A percentile compares a stretch with the other conserved stretches of the same genome.
These are phyloP conservation scores for Trametes gibbosa DNA, from an alignment of 768 basidiomycete species.

Conservation along the genomic window DNA sequence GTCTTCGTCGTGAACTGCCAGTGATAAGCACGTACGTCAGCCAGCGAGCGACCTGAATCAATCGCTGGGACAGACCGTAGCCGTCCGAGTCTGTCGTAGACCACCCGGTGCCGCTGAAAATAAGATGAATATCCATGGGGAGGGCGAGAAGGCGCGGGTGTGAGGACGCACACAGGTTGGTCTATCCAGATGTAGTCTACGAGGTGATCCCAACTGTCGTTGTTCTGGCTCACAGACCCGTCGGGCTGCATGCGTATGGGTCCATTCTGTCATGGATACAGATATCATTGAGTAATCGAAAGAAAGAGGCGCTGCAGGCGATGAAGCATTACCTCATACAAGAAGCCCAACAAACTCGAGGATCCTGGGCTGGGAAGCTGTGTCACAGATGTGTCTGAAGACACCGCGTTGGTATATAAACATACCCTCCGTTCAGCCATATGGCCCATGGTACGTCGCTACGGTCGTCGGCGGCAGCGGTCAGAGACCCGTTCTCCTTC, in stretches of 20 bases:
- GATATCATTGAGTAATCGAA: neutral
- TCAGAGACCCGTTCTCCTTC: conserved; percentile 35
- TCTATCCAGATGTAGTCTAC: conserved; percentile 74
- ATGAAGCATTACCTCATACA: conserved; percentile 46
- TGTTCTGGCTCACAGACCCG: conserved; percentile 47
- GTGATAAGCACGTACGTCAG: neutral
- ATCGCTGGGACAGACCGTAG: conserved; percentile 36
- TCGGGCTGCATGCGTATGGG: conserved; percentile 57
- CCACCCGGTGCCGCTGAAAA: conserved; percentile 53
- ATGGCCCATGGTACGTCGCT: conserved; percentile 35
- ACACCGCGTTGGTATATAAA: neutral
- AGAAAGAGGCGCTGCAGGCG: neutral
- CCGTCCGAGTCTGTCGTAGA: conserved; percentile 61
- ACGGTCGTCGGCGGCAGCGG: conserved; percentile 22
- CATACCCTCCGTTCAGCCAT: conserved; percentile 38
- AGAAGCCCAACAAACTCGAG: conserved; percentile 62
- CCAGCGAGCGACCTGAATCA: neutral
- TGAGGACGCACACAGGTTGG: conserved; percentile 53
- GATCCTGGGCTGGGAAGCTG: conserved; percentile 52
- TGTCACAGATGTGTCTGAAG: neutral
- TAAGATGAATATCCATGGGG: neutral
- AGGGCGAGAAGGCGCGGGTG: neutral
- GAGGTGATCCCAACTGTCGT: conserved; percentile 55
- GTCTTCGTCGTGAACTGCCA: conserved; percentile 49
- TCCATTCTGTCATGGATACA: conserved; percentile 49